phyloP scores from a whole-genome alignment of 768 basidiomycete genomes.

The Tylopilus sp. region DNA sequence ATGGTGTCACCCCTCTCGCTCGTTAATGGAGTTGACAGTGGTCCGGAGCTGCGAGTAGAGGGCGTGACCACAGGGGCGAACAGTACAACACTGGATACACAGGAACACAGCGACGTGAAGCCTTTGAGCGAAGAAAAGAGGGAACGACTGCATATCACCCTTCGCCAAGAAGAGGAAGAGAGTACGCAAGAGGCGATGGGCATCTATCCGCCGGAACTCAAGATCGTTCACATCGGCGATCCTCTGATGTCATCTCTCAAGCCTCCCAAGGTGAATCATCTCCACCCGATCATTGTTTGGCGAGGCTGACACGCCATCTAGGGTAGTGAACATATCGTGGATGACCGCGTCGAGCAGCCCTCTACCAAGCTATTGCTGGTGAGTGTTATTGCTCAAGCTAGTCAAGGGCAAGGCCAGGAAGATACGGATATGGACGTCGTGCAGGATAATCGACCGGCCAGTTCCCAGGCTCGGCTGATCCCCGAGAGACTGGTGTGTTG shows the following conservation, averaged over 20 bases:
- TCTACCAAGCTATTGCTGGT: slow-evolving; percentile 23
- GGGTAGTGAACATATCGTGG: neutral
- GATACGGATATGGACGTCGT: slow-evolving; percentile 20
- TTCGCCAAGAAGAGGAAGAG: slow-evolving; percentile 55
- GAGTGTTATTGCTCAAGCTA: slow-evolving; percentile 30
- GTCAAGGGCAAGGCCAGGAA: slow-evolving; percentile 24
- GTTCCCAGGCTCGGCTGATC: slow-evolving; percentile 23
- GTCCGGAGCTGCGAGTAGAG: slow-evolving; percentile 5
- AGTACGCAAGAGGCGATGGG: slow-evolving; percentile 52
- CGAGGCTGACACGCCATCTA: slow-evolving; percentile 5
- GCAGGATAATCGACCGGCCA: slow-evolving; percentile 3
- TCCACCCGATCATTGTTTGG: neutral
- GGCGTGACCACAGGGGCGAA: slow-evolving; percentile 25
- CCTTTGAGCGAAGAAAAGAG: slow-evolving; percentile 7
- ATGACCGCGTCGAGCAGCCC: slow-evolving; percentile 24
- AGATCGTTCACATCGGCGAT: slow-evolving; percentile 11
- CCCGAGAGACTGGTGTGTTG: slow-evolving; percentile 21
- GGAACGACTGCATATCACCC: slow-evolving; percentile 19
- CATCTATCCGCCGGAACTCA: slow-evolving; percentile 3
- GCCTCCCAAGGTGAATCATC: slow-evolving; percentile 7
- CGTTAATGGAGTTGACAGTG: neutral
- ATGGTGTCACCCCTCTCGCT: neutral
- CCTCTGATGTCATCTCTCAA: slow-evolving; percentile 10
- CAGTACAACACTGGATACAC: slow-evolving; percentile 22
- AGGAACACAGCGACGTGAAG: slow-evolving; percentile 10